Conservation (phyloP, 2,329 filamentous ascomycete genomes). For the Penicillium sp. region DNA sequence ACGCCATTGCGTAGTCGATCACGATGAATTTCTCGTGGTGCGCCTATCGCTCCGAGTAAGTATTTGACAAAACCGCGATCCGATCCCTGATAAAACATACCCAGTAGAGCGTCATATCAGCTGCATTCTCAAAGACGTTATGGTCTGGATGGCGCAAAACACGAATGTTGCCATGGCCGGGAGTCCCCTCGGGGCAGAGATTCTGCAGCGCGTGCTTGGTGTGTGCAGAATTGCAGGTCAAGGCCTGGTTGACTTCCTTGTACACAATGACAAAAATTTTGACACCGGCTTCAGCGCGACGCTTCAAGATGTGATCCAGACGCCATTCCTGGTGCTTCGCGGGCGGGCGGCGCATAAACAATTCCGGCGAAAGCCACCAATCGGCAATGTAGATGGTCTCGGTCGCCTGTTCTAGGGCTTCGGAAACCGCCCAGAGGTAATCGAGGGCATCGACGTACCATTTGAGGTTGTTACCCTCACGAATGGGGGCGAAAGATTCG, state of each 20-base stretch:
- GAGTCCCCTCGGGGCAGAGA: conserved; percentile 74
- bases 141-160: conserved; percentile 92
- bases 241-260: conserved; percentile 73
- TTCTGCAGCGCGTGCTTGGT: conserved; percentile 80
- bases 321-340: conserved; percentile 79
- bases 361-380: conserved; percentile 93
- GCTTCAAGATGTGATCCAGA: conserved; percentile 79
- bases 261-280: conserved; percentile 94
- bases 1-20: conserved; percentile 83
- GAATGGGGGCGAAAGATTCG: conserved; percentile 83
- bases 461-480: conserved; percentile 80
- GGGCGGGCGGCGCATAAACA: conserved; percentile 78
- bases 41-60: conserved; percentile 44
- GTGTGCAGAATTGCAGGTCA: conserved; percentile 89
- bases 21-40: conserved; percentile 98
- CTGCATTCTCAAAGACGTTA: conserved; percentile 87
- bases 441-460: conserved; percentile 97
- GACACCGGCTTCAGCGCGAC: conserved; percentile 83
- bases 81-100: conserved; percentile 22
- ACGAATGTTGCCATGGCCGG: conserved; percentile 81
- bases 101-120: conserved; percentile 97
- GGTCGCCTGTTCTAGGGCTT: conserved; percentile 80
- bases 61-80: neutral
- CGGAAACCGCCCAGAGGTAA: conserved; percentile 92
- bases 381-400: conserved; percentile 95